Base-by-base conservation (phyloP, 73 alveolate species). In the Tetrahymena malaccensis region DNA sequence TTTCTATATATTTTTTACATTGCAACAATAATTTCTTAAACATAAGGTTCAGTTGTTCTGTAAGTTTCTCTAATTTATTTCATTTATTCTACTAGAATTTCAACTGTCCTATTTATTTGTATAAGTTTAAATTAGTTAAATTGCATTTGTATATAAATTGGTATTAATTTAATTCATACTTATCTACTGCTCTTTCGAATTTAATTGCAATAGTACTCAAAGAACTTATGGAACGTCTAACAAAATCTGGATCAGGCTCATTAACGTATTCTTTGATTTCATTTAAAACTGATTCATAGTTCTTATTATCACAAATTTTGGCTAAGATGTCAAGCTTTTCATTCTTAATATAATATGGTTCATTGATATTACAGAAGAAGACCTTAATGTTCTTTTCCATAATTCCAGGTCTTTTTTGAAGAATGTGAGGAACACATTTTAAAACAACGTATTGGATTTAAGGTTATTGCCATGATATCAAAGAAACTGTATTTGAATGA, bases 241-340 rank as follows among this genome's bases (percentile, higher is more conserved):
- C 99, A 94, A 98, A 96, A 35, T 94, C 98, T 94, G 98, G 98
- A 97, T 98, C 99, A 35, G 98, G 97, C 95, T 98, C 99, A 93
- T 98, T 96, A 21, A 99, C 97, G 93, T 98, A 98, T 35, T 98
- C 98, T 93, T 97, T 97, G 43, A 98, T 94, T 96, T 98, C 99
- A 94, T 98, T 95, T 35, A 98, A 95, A 21, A 98, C 97, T 93
- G 95, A 97, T 95, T 97, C 99, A 89, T 96, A 98, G 94, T 98
- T 98, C 94, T 97, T 97, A 55, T 96, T 94, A 96, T 98, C 99
- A 94, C 98, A 98, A 85, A 98, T 96, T 96, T 97, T 97, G 34
- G 98, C 98, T 97, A 98, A 94, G 95, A 98, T 98, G 95, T 98
- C 99, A 58, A 98, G 96, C 95, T 98, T 98, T 94, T 98, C 99